Evolutionary conservation across 352 stramenopile genomes (phyloP).

Genomic region (Globisporangium canariense): DNA sequence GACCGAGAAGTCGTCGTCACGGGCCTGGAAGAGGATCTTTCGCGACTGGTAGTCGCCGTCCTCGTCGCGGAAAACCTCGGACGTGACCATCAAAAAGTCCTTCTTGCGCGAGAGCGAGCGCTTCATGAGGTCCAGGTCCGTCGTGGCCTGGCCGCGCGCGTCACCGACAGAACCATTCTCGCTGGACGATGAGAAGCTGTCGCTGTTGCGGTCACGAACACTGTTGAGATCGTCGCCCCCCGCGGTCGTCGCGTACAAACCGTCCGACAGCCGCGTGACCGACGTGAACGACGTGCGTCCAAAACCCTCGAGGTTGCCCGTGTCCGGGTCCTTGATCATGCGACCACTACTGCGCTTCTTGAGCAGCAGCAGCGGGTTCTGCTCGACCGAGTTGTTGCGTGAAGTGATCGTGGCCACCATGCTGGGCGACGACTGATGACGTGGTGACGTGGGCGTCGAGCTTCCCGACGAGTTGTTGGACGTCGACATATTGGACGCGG

Average conservation of each 20-base stretch:
- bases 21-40: conserved; percentile 87
- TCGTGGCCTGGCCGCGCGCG: conserved; percentile 22
- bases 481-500: conserved; percentile 36
- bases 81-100: conserved; percentile 90
- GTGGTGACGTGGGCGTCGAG: conserved; percentile 24
- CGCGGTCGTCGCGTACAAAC: conserved; percentile 21
- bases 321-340: conserved; percentile 23
- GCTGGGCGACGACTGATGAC: conserved; percentile 30
- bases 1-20: conserved; percentile 84
- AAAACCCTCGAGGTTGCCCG: conserved; percentile 52
- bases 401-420: conserved; percentile 16
- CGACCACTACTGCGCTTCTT: conserved; percentile 55
- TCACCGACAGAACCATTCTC: conserved; percentile 14
- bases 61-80: conserved; percentile 84
- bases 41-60: conserved; percentile 82
- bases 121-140: conserved; percentile 77
- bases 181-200: conserved; percentile 51
- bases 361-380: conserved; percentile 28
- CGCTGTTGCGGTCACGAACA: conserved; percentile 24
- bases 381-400: conserved; percentile 49
- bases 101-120: conserved; percentile 84
- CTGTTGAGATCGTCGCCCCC: neutral
- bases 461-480: conserved; percentile 34
- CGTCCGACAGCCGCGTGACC: conserved; percentile 57
- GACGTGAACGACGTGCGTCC: conserved; percentile 75